phyloP scores from a whole-genome alignment of 805 yeast species.

The Isabelozyma heimii region DNA sequence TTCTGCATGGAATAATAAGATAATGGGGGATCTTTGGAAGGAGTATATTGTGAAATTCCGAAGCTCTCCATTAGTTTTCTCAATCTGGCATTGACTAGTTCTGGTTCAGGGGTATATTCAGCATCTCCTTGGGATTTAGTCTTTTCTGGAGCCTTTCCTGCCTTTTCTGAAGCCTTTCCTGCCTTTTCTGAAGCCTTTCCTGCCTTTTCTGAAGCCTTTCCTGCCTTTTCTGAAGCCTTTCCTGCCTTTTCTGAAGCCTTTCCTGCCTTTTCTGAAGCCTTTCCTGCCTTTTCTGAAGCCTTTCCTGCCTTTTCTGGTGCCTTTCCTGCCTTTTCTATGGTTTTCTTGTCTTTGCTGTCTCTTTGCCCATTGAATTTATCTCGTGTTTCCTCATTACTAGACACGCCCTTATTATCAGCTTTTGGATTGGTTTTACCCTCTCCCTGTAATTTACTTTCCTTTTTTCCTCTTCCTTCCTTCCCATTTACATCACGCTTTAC shows the following conservation, averaged over 20 bases:
- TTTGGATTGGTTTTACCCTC: neutral
- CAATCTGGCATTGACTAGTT: constrained; percentile 3
- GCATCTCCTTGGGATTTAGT: neutral
- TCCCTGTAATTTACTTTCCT: neutral
- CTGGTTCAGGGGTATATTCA: neutral
- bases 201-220: too few species aligned
- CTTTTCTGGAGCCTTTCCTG: neutral
- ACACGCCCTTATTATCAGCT: too few species aligned
- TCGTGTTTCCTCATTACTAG: too few species aligned
- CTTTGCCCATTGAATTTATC: neutral
- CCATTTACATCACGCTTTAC: neutral
- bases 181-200: neutral
- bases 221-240: neutral
- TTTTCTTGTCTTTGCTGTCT: neutral
- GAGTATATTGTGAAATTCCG: constrained; percentile 26
- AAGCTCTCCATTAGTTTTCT: constrained; percentile 1
- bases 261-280: neutral
- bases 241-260: too few species aligned
- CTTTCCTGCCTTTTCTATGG: neutral
- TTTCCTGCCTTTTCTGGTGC: neutral
- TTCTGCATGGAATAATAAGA: constrained; percentile 48
- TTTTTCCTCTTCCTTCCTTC: neutral
- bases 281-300: too few species aligned
- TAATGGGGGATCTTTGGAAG: constrained; percentile 40
- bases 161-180: too few species aligned